phyloP scores from a whole-genome alignment of 768 basidiomycete genomes.

The Suillus ampliporus region DNA sequence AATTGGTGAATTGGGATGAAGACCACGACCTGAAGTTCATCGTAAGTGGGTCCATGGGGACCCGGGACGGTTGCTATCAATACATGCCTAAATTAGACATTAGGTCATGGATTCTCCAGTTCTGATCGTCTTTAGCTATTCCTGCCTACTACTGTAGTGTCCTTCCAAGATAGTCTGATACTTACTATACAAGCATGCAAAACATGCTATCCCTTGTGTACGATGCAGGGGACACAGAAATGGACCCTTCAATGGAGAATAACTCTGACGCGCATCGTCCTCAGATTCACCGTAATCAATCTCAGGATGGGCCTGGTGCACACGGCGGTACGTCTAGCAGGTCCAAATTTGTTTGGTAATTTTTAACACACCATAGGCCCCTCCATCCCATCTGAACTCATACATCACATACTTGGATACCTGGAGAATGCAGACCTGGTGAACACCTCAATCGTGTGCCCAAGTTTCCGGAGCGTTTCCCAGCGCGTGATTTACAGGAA shows the following conservation, averaged over 20 bases:
- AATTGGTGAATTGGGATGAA: slow-evolving; percentile 2
- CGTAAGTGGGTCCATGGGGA: background rate
- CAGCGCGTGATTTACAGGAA: slow-evolving; percentile 17
- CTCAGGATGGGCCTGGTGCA: background rate
- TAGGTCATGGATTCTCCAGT: background rate
- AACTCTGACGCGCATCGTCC: background rate
- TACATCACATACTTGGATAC: slow-evolving; percentile 15
- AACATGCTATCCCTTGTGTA: background rate
- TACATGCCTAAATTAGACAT: background rate
- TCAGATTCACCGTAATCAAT: background rate
- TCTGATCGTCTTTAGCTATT: background rate
- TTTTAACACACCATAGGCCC: slow-evolving; percentile 3
- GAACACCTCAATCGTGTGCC: slow-evolving; percentile 6
- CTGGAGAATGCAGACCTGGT: slow-evolving; percentile 13
- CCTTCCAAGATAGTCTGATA: background rate
- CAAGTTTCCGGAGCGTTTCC: slow-evolving; percentile 11
- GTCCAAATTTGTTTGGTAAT: background rate
- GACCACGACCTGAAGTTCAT: background rate
- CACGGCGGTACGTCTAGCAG: background rate
- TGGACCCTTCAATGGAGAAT: background rate
- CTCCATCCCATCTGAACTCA: slow-evolving; percentile 15
- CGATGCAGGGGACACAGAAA: background rate
- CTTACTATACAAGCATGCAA: slow-evolving; percentile 3
- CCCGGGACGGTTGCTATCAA: background rate
- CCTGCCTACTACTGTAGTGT: no score